Conservation (phyloP, 139 green algal species). For the Edaphochlamys debaryana region DNA sequence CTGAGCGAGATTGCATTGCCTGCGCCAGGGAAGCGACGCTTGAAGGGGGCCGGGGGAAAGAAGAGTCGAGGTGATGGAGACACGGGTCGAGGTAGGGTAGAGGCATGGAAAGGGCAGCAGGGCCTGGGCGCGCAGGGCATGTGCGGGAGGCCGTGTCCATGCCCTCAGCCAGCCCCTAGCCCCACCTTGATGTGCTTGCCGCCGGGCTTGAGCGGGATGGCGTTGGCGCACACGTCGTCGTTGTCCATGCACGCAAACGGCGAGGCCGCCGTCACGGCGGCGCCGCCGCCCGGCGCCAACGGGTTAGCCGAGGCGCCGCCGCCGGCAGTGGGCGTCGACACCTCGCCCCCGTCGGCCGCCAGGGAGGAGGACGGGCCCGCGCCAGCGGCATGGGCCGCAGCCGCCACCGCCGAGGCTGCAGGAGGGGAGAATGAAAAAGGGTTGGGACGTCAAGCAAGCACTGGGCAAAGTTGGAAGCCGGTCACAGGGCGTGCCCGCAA, state of each 20-base stretch:
- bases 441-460: no score
- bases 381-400: background rate
- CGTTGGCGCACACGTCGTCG: slow-evolving; percentile 49
- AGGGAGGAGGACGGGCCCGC: background rate
- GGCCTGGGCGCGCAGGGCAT: no score
- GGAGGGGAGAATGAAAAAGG: no score
- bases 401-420: background rate
- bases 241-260: slow-evolving; percentile 37
- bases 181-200: slow-evolving; percentile 56
- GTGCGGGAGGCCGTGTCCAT: no score
- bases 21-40: no score
- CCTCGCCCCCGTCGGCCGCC: slow-evolving; percentile 6
- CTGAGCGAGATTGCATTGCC: no score
- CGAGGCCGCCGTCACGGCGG: slow-evolving; percentile 6
- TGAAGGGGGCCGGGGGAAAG: no score
- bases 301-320: background rate
- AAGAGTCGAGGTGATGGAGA: no score
- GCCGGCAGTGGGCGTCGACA: background rate
- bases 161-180: background rate
- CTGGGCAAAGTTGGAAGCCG: no score
- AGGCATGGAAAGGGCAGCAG: no score
- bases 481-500: no score
- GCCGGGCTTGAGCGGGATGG: slow-evolving; percentile 66
- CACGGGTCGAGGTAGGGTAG: no score
- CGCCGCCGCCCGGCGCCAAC: background rate